Base-by-base conservation (phyloP, 1,139 yeast species). In the Protomyces arabidopsidicola region DNA sequence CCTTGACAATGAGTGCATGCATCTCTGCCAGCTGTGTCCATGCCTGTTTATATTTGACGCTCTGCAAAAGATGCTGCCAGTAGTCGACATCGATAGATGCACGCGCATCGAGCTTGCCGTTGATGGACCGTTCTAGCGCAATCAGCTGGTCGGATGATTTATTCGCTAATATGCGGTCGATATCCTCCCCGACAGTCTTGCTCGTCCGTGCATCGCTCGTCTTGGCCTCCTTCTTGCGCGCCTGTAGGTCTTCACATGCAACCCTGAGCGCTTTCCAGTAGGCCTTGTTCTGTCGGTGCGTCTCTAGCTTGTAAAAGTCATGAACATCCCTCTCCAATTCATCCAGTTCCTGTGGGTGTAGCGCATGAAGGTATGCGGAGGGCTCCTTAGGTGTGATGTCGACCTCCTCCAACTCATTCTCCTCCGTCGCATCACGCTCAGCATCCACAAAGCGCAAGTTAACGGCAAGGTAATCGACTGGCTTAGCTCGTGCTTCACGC, bases 1-100 rank as follows among this genome's bases (percentile, higher is more conserved):
- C 68, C 9, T 67, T 65, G 6, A 67, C 54, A 2, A 68, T 69
- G 20, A 63, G 48, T 6, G 60, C 56, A 55, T 68, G 69, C 39
- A 68, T 60, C 34, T 65, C 65, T 14, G 63, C 61, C 39, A 74
- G 51, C 45, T 65, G 67, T 5, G 68, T 59, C 60, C 64, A 67
- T 4, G 75, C 71, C 42, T 70, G 73, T 31, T 72, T 65, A 10
- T 67, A 53, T 24, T 64, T 45, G 24, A 74, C 65, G 55, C 72
- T 72, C 48, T 68, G 68, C 18, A 71, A 60, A 48, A 75, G 60
- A 14, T 70, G 71, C n/a, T 67, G 67, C 77, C 78, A 75, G 57
- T 74, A 75, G 34, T 72, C 75, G 18, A 68, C 67, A 50, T 75
- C 76, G 3, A 73, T 66, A 1, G 70, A 64, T 6, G 62, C 60